A percentile compares a stretch with the other conserved stretches of the same genome.
phyloP scores from a whole-genome alignment of 805 yeast species.

The Schwanniomyces yamadae region DNA sequence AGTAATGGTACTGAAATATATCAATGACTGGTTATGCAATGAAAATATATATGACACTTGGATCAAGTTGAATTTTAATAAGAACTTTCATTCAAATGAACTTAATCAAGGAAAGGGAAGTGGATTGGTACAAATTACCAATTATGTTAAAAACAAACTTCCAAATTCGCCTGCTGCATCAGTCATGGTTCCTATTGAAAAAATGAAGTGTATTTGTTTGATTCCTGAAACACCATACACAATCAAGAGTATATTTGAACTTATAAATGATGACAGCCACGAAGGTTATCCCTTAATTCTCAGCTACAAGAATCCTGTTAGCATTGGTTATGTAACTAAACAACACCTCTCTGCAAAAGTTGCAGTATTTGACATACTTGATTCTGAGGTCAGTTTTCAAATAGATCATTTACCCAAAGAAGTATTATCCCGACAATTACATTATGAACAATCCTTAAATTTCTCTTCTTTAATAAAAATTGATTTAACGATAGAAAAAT shows the following conservation, averaged over 20 bases:
- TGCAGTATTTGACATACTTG: slow-evolving; percentile 3
- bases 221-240: slow-evolving; percentile 25
- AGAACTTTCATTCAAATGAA: background rate
- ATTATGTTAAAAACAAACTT: slow-evolving; percentile 23
- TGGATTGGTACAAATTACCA: slow-evolving; percentile 35
- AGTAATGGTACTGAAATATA: slow-evolving; percentile 70
- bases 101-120: slow-evolving; percentile 37
- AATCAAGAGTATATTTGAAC: slow-evolving; percentile 14
- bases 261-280: slow-evolving; percentile 32
- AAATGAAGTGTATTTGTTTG: slow-evolving; percentile 28
- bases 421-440: slow-evolving; percentile 24
- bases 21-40: slow-evolving; percentile 60
- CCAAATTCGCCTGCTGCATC: slow-evolving; percentile 30
- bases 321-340: slow-evolving; percentile 37
- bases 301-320: slow-evolving; percentile 22
- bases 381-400: slow-evolving; percentile 20
- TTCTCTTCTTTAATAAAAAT: slow-evolving; percentile 10
- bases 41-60: slow-evolving; percentile 63
- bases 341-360: slow-evolving; percentile 18
- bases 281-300: slow-evolving; percentile 42
- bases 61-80: slow-evolving; percentile 32
- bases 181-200: slow-evolving; percentile 30
- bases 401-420: slow-evolving; percentile 15
- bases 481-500: slow-evolving; percentile 18
- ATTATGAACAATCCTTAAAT: slow-evolving; percentile 17